These are phyloP conservation scores for Pichia kudriavzevii DNA, from an alignment of 1,139 yeast species.

Conservation along the genomic window DNA sequence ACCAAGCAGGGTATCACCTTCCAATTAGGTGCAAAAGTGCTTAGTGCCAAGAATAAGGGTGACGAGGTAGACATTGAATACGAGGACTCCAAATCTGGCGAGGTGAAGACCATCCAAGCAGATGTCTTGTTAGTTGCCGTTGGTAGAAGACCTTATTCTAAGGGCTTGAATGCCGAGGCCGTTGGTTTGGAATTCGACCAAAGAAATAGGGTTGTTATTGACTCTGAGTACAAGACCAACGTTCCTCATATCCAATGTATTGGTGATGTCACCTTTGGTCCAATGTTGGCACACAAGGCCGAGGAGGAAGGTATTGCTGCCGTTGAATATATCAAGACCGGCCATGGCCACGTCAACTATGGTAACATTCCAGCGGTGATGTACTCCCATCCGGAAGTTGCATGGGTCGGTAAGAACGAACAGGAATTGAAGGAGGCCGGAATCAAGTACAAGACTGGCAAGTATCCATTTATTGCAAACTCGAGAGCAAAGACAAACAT, in stretches of 20 bases:
- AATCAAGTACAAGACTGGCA: slow-evolving; percentile 86
- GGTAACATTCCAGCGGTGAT: slow-evolving; percentile 96
- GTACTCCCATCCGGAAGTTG: slow-evolving; percentile 99
- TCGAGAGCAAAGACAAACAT: slow-evolving; percentile 98
- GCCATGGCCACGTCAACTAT: slow-evolving; percentile 97
- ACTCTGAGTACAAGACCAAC: slow-evolving; percentile 88
- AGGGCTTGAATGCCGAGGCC: slow-evolving; percentile 82
- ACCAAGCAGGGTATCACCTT: slow-evolving; percentile 93
- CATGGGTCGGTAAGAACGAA: slow-evolving; percentile 98
- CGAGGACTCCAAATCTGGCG: slow-evolving; percentile 84
- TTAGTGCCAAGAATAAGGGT: slow-evolving; percentile 80
- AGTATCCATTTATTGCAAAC: slow-evolving; percentile 98
- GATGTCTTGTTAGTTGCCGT: slow-evolving; percentile 94
- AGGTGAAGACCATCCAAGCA: slow-evolving; percentile 71
- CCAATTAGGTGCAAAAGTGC: slow-evolving; percentile 87
- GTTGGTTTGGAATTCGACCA: slow-evolving; percentile 86
- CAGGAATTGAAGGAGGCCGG: slow-evolving; percentile 94
- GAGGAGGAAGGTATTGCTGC: slow-evolving; percentile 99
- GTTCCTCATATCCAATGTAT: slow-evolving; percentile 90
- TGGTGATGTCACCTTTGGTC: slow-evolving; percentile 98
- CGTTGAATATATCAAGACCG: slow-evolving; percentile 85
- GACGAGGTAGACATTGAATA: slow-evolving; percentile 80
- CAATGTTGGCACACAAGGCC: slow-evolving; percentile 99
- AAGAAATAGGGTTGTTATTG: slow-evolving; percentile 89
- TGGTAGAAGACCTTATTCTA: slow-evolving; percentile 97